A percentile compares a stretch with the other conserved stretches of the same genome.
Conservation (phyloP, 495 filamentous ascomycete species). For the Podospora pseudopauciseta region DNA sequence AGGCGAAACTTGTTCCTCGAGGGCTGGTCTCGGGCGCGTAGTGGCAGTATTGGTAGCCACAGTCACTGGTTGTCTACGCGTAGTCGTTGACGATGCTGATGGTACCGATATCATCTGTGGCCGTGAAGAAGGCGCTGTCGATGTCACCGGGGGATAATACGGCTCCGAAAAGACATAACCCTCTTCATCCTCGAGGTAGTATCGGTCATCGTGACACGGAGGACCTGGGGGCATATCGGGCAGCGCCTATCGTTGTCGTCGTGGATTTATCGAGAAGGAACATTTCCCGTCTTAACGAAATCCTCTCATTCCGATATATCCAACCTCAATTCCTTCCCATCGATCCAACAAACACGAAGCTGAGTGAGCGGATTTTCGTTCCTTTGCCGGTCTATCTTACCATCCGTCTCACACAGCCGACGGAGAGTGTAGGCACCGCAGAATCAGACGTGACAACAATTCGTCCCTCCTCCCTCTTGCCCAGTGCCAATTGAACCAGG, state of each 20-base stretch:
- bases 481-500: not conserved
- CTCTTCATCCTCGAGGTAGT: constrained; percentile 8
- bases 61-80: not conserved
- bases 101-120: not conserved
- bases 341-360: not conserved
- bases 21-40: not conserved
- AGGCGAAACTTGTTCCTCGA: constrained; percentile 4
- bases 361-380: not conserved
- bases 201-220: constrained; percentile 4
- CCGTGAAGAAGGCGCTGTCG: not conserved
- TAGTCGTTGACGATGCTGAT: not conserved
- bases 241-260: not conserved
- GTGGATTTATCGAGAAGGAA: constrained; percentile 1
- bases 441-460: not conserved
- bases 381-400: not conserved
- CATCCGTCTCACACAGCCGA: not conserved
- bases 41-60: not conserved
- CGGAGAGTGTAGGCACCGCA: not conserved
- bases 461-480: not conserved
- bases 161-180: not conserved
- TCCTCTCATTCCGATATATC: not conserved
- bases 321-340: not conserved
- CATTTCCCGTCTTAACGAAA: not conserved
- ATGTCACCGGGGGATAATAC: not conserved
- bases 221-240: constrained; percentile 7